Base-by-base conservation (phyloP, 1,284 basidiomycete genomes). In the Chiua sp. region DNA sequence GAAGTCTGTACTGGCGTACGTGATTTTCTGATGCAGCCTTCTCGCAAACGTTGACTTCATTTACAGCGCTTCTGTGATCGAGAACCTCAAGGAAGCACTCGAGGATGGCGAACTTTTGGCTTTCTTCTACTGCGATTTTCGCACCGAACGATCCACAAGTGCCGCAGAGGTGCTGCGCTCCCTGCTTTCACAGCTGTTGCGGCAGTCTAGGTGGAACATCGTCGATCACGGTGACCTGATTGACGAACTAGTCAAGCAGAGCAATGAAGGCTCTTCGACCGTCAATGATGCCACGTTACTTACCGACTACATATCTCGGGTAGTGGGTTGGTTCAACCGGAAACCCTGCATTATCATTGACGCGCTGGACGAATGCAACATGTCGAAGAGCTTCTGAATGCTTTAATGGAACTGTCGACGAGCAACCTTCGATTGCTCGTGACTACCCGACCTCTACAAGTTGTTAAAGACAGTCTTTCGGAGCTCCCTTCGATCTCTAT, bases 1-100 rank as follows among this genome's bases (percentile, higher is more conserved):
- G 20, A 68, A 68, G 18, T 67, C 66, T 8, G 67, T 70, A 4
- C 13, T 70, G 18, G 56, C 64, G 68, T 70, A 26, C 11, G 61
- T 58, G 3, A 20, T 10, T n/a, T 12, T 16, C 23, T 22, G 7
- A 7, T 8, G 11, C n/a, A n/a, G n/a, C n/a, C 1, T 7, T 39
- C 20, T 1, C 3, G 13, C 20, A 22, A 4, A 46, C 18, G 7
- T 12, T 51, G 20, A 52, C 8, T 8, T 12, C 39, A 10, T 6
- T 44, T 3, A 3, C 7, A 59, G 56, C 12, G 55, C 65, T 22
- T 55, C 47, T 2, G 61, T 69, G 26, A 65, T 71, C 16, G 59
- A 69, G 0, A 6, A 51, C 22, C 51, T 68, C 1, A 22, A 48
- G 28, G 12, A 16, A 2, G 13, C 28, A 0, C n/a, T 56, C 2